These are phyloP conservation scores for Leptomonas pyrrhocoris DNA, from an alignment of 208 protist genomes.

Conservation along the genomic window DNA sequence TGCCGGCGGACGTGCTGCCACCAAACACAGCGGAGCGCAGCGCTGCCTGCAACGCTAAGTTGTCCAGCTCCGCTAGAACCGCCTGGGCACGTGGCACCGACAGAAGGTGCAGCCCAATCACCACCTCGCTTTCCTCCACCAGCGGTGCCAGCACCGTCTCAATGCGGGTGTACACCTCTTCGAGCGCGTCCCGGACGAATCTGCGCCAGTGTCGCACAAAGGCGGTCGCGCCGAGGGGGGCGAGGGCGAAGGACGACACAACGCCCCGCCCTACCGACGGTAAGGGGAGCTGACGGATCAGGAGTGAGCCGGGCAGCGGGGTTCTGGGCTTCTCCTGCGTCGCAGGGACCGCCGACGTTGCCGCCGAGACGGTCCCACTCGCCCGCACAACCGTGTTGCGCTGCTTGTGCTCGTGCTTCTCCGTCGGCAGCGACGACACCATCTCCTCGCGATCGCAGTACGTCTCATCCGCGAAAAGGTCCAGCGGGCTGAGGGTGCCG, in stretches of 20 bases:
- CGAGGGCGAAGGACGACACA: slow-evolving; percentile 18
- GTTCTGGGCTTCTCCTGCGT: slow-evolving; percentile 2
- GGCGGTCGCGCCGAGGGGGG: slow-evolving; percentile 51
- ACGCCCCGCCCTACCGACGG: slow-evolving; percentile 19
- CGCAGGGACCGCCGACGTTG: not conserved
- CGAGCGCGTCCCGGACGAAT: slow-evolving; percentile 53
- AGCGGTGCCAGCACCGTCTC: slow-evolving; percentile 55
- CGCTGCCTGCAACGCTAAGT: slow-evolving; percentile 7
- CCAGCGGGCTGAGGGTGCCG: slow-evolving; percentile 41
- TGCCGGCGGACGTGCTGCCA: not conserved
- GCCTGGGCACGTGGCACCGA: slow-evolving; percentile 41
- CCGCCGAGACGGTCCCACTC: not conserved
- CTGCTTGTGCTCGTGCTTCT: not conserved
- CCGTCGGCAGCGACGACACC: not conserved
- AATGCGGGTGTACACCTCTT: slow-evolving; percentile 47
- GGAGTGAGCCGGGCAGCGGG: slow-evolving; percentile 10
- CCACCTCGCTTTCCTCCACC: slow-evolving; percentile 72
- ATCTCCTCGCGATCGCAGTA: slow-evolving; percentile 29
- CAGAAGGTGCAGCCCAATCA: slow-evolving; percentile 71
- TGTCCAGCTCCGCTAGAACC: slow-evolving; percentile 36
- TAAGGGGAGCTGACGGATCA: slow-evolving; percentile 17
- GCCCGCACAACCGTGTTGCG: not conserved
- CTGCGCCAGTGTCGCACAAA: slow-evolving; percentile 68
- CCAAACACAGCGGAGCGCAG: not conserved
- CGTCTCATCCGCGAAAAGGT: slow-evolving; percentile 61